A percentile compares a stretch with the other conserved stretches of the same genome.
Conservation (phyloP, 176 grass and related monocot species). For the Alloteropsis semialata region DNA sequence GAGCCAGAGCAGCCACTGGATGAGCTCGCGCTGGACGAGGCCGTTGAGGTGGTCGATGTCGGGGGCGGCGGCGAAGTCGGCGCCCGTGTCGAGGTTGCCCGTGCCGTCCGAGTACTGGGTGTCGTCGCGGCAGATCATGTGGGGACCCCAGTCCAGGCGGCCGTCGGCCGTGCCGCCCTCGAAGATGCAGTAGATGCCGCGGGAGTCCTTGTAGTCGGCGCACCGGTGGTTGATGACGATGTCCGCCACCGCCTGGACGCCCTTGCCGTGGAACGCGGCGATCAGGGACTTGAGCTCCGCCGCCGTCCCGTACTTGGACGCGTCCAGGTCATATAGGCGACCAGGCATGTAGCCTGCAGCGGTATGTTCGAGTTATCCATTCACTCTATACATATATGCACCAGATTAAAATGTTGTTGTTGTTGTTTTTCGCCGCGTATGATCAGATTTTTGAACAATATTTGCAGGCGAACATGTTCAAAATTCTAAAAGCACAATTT, state of each 20-base stretch:
- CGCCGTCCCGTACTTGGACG: conserved; percentile 56
- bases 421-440: no score
- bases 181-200: conserved; percentile 66
- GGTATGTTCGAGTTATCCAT: background rate
- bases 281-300: conserved; percentile 60
- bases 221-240: conserved; percentile 55
- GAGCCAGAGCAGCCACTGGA: conserved; percentile 66
- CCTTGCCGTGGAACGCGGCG: conserved; percentile 43
- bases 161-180: conserved; percentile 63
- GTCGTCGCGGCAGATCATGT: conserved; percentile 77
- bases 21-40: conserved; percentile 53
- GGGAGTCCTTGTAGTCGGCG: conserved; percentile 41
- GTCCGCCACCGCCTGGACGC: conserved; percentile 46
- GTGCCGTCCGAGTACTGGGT: conserved; percentile 58
- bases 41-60: conserved; percentile 81
- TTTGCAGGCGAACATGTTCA: no score
- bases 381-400: no score
- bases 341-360: conserved; percentile 62
- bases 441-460: no score
- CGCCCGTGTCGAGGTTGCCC: conserved; percentile 64
- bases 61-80: conserved; percentile 33
- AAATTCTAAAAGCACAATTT: no score
- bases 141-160: conserved; percentile 67
- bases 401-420: no score
- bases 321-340: conserved; percentile 54